A percentile compares a stretch with the other conserved stretches of the same genome.
Evolutionary conservation across 768 basidiomycete genomes (phyloP).

Genomic region (Termitomyces sp.): DNA sequence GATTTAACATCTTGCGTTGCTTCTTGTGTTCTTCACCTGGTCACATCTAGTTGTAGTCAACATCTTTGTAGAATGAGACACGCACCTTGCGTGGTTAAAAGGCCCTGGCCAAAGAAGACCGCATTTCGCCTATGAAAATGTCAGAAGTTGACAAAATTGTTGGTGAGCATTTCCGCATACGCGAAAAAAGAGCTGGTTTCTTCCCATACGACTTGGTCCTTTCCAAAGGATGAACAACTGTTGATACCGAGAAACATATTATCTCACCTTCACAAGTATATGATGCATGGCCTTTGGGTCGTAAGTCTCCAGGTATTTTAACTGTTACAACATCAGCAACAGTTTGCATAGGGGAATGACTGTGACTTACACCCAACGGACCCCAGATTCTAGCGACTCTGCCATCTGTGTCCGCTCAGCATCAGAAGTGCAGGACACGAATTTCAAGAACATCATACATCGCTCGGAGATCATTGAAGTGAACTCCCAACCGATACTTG

Average conservation of each 20-base stretch:
- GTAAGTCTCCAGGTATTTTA: conserved; percentile 31
- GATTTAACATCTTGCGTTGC: conserved; percentile 15
- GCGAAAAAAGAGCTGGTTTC: conserved; percentile 2
- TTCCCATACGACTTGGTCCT: conserved; percentile 10
- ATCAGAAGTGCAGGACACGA: not conserved
- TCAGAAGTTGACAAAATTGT: no score
- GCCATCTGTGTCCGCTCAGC: not conserved
- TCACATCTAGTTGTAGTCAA: not conserved
- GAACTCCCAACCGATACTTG: conserved; percentile 18
- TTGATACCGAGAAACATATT: no score
- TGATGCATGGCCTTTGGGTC: conserved; percentile 38
- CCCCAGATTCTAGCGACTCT: conserved; percentile 9
- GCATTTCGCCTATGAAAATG: no score
- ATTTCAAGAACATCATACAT: conserved; percentile 8
- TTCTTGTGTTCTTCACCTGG: conserved; percentile 13
- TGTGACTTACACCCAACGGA: conserved; percentile 1
- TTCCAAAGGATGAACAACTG: no score
- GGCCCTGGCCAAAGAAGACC: no score
- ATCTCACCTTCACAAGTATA: conserved; percentile 33
- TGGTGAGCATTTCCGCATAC: no score
- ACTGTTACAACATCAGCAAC: no score
- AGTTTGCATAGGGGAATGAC: no score
- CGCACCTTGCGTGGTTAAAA: no score
- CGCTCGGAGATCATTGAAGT: conserved; percentile 9
- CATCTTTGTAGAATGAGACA: not conserved